Base-by-base conservation (phyloP, 2,329 filamentous ascomycete species). In the Colletotrichum truncatum region DNA sequence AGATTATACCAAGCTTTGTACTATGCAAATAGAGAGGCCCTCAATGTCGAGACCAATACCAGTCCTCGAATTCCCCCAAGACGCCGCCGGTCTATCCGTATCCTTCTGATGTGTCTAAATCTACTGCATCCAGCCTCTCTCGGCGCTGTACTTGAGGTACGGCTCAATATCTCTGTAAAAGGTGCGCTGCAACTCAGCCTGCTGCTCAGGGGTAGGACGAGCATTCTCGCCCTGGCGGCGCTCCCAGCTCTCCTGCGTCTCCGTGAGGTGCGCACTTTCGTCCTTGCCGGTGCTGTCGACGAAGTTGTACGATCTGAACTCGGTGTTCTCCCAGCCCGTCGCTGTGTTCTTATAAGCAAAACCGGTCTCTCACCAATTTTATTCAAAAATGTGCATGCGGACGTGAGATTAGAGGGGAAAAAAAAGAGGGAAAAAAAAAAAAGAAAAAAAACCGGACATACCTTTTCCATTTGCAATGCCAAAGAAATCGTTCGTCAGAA, bases 401-500 rank as follows among this genome's bases (percentile, higher is more conserved):
- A n/a, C n/a, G n/a, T n/a, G n/a, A n/a, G n/a, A n/a, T n/a, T n/a
- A n/a, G n/a, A n/a, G n/a, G n/a, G n/a, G n/a, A n/a, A n/a, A n/a
- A n/a, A n/a, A n/a, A n/a, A n/a, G n/a, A n/a, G n/a, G n/a, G n/a
- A n/a, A n/a, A n/a, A n/a, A n/a, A n/a, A n/a, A n/a, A n/a, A 1
- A 8, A 11, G 7, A 4, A 10, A 11, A 11, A 54, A 28, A n/a
- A n/a, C n/a, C n/a, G n/a, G n/a, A 74, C 81, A 60, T 75, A 84
- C 83, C 79, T 64, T 66, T 68, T 1, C 72, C 71, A 4, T 81
- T 71, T 71, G 78, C 74, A 23, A 86, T 84, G 41, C 89, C 91
- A 57, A 88, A 82, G 88, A 90, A 97, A 72, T 97, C 93, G 70
- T 94, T 87, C 0, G 93, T 96, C 68, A 97, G 80, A 72, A 93